A percentile compares a stretch with the other conserved stretches of the same genome.
Evolutionary conservation across 257 asterid species (phyloP).

Genomic region (Solanum tacnaense): DNA sequence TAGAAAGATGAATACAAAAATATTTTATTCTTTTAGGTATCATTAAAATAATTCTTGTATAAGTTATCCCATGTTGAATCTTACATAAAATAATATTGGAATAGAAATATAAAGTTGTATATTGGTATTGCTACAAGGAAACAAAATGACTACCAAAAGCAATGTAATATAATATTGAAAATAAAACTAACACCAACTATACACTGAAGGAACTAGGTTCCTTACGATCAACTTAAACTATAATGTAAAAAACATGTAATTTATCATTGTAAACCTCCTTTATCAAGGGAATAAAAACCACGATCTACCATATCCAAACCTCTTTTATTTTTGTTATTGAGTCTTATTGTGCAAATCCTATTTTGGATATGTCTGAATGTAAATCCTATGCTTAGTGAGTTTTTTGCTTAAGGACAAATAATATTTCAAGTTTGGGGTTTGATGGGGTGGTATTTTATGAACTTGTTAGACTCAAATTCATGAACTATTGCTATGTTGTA

Average conservation of each 20-base stretch:
- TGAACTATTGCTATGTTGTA: background rate
- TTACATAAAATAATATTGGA: background rate
- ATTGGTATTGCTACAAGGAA: background rate
- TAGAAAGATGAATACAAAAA: background rate
- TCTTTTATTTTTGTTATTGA: background rate
- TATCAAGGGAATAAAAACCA: background rate
- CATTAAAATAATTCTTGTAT: background rate
- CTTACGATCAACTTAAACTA: background rate
- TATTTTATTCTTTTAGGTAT: background rate
- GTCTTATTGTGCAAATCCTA: background rate
- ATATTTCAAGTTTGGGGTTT: background rate
- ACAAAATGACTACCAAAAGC: background rate
- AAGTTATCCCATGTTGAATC: background rate
- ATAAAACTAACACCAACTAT: background rate
- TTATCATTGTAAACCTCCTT: too few species aligned
- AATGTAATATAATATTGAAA: background rate
- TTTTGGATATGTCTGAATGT: background rate
- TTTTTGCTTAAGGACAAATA: background rate
- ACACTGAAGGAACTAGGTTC: background rate
- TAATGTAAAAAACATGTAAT: background rate
- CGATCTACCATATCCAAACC: background rate
- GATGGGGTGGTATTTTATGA: background rate
- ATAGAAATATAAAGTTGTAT: background rate
- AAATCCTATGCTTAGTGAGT: background rate
- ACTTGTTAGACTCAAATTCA: background rate